These are phyloP conservation scores for Dendrobium nobile DNA, from an alignment of 106 monocot genomes.

Conservation along the genomic window DNA sequence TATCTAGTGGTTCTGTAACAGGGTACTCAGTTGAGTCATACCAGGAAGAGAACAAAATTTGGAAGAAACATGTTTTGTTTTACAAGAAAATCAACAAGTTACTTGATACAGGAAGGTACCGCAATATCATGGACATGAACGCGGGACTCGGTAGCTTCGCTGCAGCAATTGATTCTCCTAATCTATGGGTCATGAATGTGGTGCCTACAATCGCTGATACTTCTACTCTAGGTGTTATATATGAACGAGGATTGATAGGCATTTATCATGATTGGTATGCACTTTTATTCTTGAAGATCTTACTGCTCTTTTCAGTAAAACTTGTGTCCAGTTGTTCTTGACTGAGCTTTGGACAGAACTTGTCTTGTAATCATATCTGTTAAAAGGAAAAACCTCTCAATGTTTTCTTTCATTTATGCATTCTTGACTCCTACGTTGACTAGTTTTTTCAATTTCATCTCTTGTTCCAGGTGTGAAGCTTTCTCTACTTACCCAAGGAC, in stretches of 20 bases:
- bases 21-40: conserved; percentile 19
- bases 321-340: not conserved
- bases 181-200: conserved; percentile 27
- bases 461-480: conserved; percentile 44
- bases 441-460: conserved; percentile 1
- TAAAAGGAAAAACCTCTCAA: not conserved
- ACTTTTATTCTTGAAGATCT: not conserved
- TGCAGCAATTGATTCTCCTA: conserved; percentile 21
- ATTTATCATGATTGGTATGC: conserved; percentile 34
- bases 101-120: conserved; percentile 24
- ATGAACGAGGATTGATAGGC: conserved; percentile 26
- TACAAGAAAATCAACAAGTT: conserved; percentile 26
- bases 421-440: not conserved
- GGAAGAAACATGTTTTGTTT: conserved; percentile 20
- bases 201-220: conserved; percentile 20
- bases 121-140: conserved; percentile 36
- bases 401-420: not conserved
- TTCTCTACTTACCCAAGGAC: conserved; percentile 66
- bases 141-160: conserved; percentile 24
- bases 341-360: not conserved
- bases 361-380: not conserved
- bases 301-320: not conserved
- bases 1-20: conserved; percentile 19
- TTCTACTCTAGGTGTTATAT: conserved; percentile 23
- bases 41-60: conserved; percentile 12